Base-by-base conservation (phyloP, 805 yeast species). In the Ascoidea rubescens region DNA sequence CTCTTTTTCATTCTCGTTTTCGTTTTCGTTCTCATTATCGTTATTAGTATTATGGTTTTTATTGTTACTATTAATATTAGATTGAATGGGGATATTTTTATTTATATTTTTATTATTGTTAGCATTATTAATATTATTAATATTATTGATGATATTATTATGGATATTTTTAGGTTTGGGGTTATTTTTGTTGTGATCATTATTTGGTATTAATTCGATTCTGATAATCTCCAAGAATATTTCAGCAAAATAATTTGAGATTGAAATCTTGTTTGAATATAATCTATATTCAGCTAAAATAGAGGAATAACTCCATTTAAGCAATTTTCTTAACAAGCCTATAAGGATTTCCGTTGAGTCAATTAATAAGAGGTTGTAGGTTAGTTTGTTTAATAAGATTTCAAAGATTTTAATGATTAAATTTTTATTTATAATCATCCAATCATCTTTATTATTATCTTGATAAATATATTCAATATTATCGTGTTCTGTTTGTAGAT, bases 251-350 rank as follows among this genome's bases (percentile, higher is more conserved):
- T 88, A 89, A 59, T 82, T 88, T 48, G 84, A 73, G 58, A 84
- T 80, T 48, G 84, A 73, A 58, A 84, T 80, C 57, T 78, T 79
- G 33, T 88, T 85, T 21, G 87, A 73, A 64, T 80, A 86, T 6
- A 86, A 72, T 51, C 96, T 71, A 66, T 88, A 93, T 64, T 91
- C 98, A 59, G 83, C 84, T 28, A 89, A 76, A 5, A 91, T 79
- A 17, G 95, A 82, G 30, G 90, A 79, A 62, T 84, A 84, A 59
- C 81, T 83, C 98, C 97, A 91, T 66, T 84, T 84, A 65, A 87
- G 93, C 45, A 90, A 71, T 62, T 84, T 82, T 50, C 99, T 71
- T 42, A 93, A 67, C 2, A 90, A 71, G 0, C 97, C 96, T 8
- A 88, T 78, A 17, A 90, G 73, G 10, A 93, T 79, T 54, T 84